These are phyloP conservation scores for Fusarium heterosporum DNA, from an alignment of 2,329 filamentous ascomycete genomes.

Conservation along the genomic window DNA sequence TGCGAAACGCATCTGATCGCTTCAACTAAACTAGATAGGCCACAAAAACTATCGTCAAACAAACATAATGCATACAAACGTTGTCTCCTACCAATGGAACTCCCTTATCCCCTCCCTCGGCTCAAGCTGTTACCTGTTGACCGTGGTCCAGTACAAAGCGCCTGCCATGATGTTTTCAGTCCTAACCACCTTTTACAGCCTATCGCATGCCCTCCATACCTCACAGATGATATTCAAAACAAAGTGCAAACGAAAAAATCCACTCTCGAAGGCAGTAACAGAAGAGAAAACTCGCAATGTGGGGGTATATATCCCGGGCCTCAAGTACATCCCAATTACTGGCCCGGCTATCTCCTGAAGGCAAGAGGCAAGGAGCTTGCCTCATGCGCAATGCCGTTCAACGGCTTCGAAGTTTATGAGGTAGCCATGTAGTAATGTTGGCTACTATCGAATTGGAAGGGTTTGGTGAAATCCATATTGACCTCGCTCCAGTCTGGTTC, in stretches of 20 bases:
- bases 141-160: conserved; percentile 21
- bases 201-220: conserved; percentile 5
- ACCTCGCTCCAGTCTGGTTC: conserved; percentile 63
- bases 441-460: conserved; percentile 63
- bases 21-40: conserved; percentile 23
- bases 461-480: conserved; percentile 62
- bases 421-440: conserved; percentile 52
- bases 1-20: conserved; percentile 32
- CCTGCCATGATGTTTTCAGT: conserved; percentile 21
- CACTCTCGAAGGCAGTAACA: conserved; percentile 22
- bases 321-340: conserved; percentile 28
- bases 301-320: conserved; percentile 49
- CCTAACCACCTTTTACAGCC: conserved; percentile 29
- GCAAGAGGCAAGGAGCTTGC: background rate
- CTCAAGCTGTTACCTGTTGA: conserved; percentile 7
- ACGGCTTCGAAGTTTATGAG: conserved; percentile 24
- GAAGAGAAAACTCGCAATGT: conserved; percentile 34
- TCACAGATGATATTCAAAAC: conserved; percentile 28
- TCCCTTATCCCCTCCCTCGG: conserved; percentile 23
- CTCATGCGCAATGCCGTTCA: conserved; percentile 14
- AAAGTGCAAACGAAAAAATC: conserved; percentile 20
- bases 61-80: conserved; percentile 30
- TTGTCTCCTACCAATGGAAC: conserved; percentile 28
- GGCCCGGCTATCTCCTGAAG: conserved; percentile 16
- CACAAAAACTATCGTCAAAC: conserved; percentile 21